Conservation (phyloP, 192 early-diverging fungal genomes). For the Coemansia sp. region DNA sequence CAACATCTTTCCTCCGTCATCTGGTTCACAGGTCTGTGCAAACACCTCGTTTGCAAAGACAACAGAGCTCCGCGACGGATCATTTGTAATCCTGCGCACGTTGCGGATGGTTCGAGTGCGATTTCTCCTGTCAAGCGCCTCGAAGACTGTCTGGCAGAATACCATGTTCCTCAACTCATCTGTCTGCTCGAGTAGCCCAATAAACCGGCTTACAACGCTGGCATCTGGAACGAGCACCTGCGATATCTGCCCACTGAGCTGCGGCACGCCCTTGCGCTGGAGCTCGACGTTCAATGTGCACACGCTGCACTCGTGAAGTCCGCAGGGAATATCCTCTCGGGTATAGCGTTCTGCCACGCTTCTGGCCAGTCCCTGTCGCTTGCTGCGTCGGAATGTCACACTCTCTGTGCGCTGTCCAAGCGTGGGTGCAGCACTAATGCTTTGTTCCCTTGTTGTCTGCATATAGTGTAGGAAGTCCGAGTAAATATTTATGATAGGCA, state of each 20-base stretch:
- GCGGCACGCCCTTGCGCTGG: slow-evolving; percentile 12
- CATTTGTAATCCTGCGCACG: slow-evolving; percentile 59
- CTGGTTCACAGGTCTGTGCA: slow-evolving; percentile 32
- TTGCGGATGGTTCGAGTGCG: slow-evolving; percentile 62
- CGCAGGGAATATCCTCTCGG: slow-evolving; percentile 42
- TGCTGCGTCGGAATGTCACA: slow-evolving; percentile 44
- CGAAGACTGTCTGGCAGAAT: slow-evolving; percentile 64
- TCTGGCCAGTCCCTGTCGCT: slow-evolving; percentile 49
- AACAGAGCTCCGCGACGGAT: slow-evolving; percentile 56
- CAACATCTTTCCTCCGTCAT: slow-evolving; percentile 32
- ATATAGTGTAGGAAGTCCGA: too few species aligned
- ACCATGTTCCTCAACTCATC: slow-evolving; percentile 62
- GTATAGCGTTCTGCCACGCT: slow-evolving; percentile 44
- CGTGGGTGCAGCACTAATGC: slow-evolving; percentile 4
- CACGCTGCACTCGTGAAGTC: slow-evolving; percentile 9
- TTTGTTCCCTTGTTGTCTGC: too few species aligned
- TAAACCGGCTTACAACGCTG: slow-evolving; percentile 58
- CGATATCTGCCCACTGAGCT: slow-evolving; percentile 11
- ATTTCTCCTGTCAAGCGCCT: slow-evolving; percentile 61
- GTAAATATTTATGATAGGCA: too few species aligned
- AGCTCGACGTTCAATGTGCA: slow-evolving; percentile 30
- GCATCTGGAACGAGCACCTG: slow-evolving; percentile 34
- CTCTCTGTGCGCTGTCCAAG: slow-evolving; percentile 30
- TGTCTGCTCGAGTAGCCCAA: slow-evolving; percentile 68
- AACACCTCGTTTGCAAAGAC: slow-evolving; percentile 74